A percentile compares a stretch with the other conserved stretches of the same genome.
These are phyloP conservation scores for Moniliella sp. DNA, from an alignment of 1,284 basidiomycete species.

Conservation along the genomic window DNA sequence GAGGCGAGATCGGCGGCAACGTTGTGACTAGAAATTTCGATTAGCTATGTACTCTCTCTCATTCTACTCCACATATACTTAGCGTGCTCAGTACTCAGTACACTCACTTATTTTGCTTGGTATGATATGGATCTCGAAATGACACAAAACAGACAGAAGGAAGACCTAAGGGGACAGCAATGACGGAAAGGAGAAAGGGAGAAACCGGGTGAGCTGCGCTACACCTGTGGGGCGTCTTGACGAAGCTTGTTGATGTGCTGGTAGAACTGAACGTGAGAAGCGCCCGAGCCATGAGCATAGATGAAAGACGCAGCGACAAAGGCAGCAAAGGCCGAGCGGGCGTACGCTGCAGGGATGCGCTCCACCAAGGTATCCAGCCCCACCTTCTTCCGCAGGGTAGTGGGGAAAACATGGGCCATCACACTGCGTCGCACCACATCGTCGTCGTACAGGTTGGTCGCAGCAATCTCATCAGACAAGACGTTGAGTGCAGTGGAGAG, in stretches of 20 bases:
- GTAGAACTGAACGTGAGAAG: constrained; percentile 85
- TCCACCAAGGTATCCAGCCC: constrained; percentile 59
- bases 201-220: no score
- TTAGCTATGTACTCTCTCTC: no score
- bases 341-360: constrained; percentile 55
- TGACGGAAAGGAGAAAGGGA: no score
- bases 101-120: no score
- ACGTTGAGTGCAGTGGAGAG: constrained; percentile 62
- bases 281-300: constrained; percentile 74
- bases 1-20: no score
- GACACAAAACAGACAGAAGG: no score
- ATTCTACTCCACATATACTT: no score
- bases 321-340: constrained; percentile 35
- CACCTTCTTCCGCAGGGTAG: constrained; percentile 62
- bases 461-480: constrained; percentile 49
- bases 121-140: no score
- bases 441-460: constrained; percentile 62
- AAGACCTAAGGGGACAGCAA: no score
- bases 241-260: constrained; percentile 50
- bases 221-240: no score
- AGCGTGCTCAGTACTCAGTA: no score
- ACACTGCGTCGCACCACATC: constrained; percentile 59
- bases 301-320: constrained; percentile 57
- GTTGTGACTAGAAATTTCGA: no score
- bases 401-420: constrained; percentile 61